Conservation (phyloP, 176 grass and related monocot genomes). For the Poa pratensis region DNA sequence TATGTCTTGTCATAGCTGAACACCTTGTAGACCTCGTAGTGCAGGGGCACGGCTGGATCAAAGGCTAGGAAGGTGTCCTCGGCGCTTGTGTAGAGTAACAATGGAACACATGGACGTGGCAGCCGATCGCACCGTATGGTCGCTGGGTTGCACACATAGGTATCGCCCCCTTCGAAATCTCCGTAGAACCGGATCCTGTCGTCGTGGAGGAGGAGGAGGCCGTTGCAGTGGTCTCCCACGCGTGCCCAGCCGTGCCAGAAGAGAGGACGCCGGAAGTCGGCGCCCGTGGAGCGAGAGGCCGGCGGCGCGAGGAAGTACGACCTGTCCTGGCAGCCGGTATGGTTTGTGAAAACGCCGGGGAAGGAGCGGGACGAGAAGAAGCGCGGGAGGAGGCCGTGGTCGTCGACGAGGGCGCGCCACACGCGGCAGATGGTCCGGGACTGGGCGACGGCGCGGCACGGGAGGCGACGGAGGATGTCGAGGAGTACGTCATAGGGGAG, state of each 20-base stretch:
- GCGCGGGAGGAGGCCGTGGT: neutral
- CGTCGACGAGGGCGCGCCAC: neutral
- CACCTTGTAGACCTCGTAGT: neutral
- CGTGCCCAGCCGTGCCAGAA: neutral
- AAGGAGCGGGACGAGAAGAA: neutral
- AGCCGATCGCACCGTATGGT: neutral
- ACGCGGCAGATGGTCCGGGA: neutral
- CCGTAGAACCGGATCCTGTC: too few species aligned
- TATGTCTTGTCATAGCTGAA: too few species aligned
- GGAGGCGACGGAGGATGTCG: neutral
- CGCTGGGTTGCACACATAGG: neutral
- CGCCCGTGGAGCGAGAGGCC: neutral
- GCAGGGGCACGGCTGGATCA: neutral
- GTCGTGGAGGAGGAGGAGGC: neutral
- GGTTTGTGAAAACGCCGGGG: neutral
- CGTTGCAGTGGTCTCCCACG: neutral
- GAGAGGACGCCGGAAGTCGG: neutral
- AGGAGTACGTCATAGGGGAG: conserved; percentile 1
- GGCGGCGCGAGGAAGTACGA: neutral
- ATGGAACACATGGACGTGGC: neutral
- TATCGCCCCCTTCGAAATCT: neutral
- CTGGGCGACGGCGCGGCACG: neutral
- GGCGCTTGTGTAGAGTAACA: neutral
- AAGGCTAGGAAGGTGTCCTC: neutral
- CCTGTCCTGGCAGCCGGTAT: neutral